phyloP scores from a whole-genome alignment of 192 early-diverging fungal genomes.

The Rhizoclosmatium globosum region DNA sequence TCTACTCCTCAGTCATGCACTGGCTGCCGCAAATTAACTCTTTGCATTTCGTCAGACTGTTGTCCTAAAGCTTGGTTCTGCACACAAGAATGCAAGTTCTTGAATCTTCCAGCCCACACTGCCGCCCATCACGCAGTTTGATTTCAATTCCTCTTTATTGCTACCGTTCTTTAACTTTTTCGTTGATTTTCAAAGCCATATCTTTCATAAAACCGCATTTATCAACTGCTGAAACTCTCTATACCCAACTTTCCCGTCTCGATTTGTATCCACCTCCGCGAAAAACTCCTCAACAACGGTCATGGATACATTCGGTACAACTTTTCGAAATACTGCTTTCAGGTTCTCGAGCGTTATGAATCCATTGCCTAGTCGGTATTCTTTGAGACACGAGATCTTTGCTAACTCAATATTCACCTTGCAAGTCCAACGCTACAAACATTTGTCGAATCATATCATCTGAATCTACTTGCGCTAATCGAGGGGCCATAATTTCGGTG shows the following conservation, averaged over 20 bases:
- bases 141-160: too few species aligned
- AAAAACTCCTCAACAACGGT: conserved; percentile 40
- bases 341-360: conserved; percentile 41
- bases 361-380: conserved; percentile 34
- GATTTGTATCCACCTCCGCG: conserved; percentile 36
- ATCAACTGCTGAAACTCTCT: conserved; percentile 48
- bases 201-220: not conserved
- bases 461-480: conserved; percentile 8
- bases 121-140: too few species aligned
- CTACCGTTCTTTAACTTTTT: too few species aligned
- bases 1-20: too few species aligned
- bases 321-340: not conserved
- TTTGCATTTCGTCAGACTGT: too few species aligned
- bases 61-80: too few species aligned
- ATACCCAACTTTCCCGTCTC: conserved; percentile 43
- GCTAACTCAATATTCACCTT: conserved; percentile 14
- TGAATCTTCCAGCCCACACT: too few species aligned
- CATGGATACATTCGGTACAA: conserved; percentile 30
- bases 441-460: conserved; percentile 41
- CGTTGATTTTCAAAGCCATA: too few species aligned
- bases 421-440: conserved; percentile 42
- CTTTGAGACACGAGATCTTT: not conserved
- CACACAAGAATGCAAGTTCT: too few species aligned
- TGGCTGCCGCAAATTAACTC: too few species aligned
- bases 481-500: conserved; percentile 22